phyloP scores from a whole-genome alignment of 495 filamentous ascomycete species.

The Polyplosphaeria fusca region DNA sequence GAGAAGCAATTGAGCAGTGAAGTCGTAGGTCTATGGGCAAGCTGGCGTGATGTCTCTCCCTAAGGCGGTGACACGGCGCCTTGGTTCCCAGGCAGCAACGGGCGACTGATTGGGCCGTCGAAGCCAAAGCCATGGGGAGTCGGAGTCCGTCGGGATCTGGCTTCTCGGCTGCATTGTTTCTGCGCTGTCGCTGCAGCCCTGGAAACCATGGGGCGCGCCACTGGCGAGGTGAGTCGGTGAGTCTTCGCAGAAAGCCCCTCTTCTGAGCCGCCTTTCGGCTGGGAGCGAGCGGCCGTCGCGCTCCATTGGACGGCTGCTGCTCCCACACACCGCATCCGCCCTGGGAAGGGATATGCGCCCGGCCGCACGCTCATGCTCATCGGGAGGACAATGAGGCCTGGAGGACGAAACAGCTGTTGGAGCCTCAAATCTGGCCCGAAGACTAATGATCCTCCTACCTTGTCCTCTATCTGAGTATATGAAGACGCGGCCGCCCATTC shows the following conservation, averaged over 20 bases:
- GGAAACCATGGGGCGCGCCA: neutral
- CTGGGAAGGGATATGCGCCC: conserved; percentile 12
- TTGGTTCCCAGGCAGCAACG: conserved; percentile 20
- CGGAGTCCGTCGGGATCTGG: conserved; percentile 24
- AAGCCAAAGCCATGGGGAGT: neutral
- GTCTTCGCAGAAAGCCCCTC: neutral
- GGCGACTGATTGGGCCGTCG: conserved; percentile 10
- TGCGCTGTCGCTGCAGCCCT: conserved; percentile 28
- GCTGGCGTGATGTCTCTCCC: conserved; percentile 13
- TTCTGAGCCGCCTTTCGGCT: conserved; percentile 1
- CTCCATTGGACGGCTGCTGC: conserved; percentile 4
- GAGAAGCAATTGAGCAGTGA: too few species aligned
- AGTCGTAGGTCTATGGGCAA: too few species aligned
- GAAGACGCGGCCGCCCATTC: too few species aligned
- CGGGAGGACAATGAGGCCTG: conserved; percentile 15
- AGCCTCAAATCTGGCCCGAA: conserved; percentile 31
- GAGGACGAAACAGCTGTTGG: conserved; percentile 13
- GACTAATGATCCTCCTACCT: neutral
- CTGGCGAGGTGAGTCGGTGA: conserved; percentile 27
- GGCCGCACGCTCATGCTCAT: conserved; percentile 10
- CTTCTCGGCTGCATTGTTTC: conserved; percentile 26
- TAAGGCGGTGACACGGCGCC: conserved; percentile 7
- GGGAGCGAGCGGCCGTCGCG: neutral
- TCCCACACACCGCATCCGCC: conserved; percentile 14
- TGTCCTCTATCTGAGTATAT: conserved; percentile 12